Evolutionary conservation across 768 basidiomycete species (phyloP), one percentile per base, ranked within the genome.

Genomic region (Leccinum rimulosum): DNA sequence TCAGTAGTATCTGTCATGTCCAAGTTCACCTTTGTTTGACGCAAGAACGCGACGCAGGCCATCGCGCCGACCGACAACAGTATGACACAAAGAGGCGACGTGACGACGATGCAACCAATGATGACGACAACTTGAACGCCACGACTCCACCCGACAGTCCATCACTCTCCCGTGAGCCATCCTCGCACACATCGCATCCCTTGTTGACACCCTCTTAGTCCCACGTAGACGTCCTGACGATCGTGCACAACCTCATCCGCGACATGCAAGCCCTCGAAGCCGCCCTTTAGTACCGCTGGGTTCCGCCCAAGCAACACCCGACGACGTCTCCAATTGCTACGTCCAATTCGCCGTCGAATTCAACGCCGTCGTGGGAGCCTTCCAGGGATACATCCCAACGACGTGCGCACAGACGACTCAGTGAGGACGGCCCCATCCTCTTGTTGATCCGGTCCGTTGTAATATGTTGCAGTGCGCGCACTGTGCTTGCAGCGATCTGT

Each of bases 341-440:
- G 91, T 98, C 56, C 82, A 85, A 65, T 83, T 97, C 15, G 94
- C 93, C 47, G 89, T 89, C 68, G 89, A 95, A 64, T 95, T 97
- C 78, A 94, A 95, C 72, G 74, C 80, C 3, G 87, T 87, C 45
- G 82, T 93, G n/a, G 79, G 74, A 38, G 91, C 93, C 0, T 97
- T 98, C 68, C 80, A 83, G 14, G 76, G 79, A 35, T 83, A 88
- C 47, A 91, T 98, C 61, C 82, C 87, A 61, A 84, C 95, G 66
- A 86, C 80, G 95, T 93, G 63, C 69, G 85, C 7, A 38, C 8
- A 38, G 38, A 7, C 7, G 31, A 31, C 3, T 38, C 17, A 8
- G 38, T 76, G 17, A 8, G 17, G 38, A n/a, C 38, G 38, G 31
- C 8, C 38, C 38, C 17, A 8, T n/a, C 17, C 38, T 40, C 17